phyloP scores from a whole-genome alignment of 2,329 filamentous ascomycete genomes.

The Botryosphaeria dothidea region DNA sequence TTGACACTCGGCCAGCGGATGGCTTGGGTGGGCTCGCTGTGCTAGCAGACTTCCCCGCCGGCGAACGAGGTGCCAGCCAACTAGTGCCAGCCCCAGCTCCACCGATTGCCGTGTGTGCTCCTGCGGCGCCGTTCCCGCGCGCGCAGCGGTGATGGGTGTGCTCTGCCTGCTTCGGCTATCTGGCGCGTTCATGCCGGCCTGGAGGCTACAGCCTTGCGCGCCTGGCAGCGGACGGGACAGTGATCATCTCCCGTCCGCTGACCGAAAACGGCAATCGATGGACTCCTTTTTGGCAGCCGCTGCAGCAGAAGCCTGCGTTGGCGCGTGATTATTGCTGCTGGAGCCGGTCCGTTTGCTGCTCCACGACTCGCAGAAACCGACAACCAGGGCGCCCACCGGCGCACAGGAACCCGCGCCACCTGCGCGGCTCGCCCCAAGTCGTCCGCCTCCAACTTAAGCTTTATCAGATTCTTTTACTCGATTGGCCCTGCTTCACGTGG shows the following conservation, averaged over 20 bases:
- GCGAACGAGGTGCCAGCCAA: conserved; percentile 1
- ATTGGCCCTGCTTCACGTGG: conserved; percentile 13
- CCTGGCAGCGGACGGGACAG: background rate
- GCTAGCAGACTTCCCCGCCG: conserved; percentile 7
- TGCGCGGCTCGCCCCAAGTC: conserved; percentile 4
- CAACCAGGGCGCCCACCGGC: conserved; percentile 2
- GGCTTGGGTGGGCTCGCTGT: background rate
- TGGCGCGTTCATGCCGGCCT: background rate
- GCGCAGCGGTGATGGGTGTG: no score
- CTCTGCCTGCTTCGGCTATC: conserved; percentile 5
- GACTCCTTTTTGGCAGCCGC: conserved; percentile 6
- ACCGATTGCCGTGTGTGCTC: background rate
- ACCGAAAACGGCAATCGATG: background rate
- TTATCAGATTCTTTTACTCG: conserved; percentile 14
- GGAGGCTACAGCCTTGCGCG: background rate
- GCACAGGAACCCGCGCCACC: conserved; percentile 10
- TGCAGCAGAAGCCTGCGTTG: background rate
- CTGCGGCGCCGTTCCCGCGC: background rate
- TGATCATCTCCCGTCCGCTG: conserved; percentile 6
- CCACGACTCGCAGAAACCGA: conserved; percentile 14
- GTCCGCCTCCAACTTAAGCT: conserved; percentile 1
- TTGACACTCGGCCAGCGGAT: conserved; percentile 15
- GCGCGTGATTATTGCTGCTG: conserved; percentile 5
- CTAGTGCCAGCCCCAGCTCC: conserved; percentile 5
- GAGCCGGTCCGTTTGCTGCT: conserved; percentile 11